A percentile compares a stretch with the other conserved stretches of the same genome.
These are phyloP conservation scores for Carnegiea gigantea DNA, from an alignment of 179 eudicot species.

Conservation along the genomic window DNA sequence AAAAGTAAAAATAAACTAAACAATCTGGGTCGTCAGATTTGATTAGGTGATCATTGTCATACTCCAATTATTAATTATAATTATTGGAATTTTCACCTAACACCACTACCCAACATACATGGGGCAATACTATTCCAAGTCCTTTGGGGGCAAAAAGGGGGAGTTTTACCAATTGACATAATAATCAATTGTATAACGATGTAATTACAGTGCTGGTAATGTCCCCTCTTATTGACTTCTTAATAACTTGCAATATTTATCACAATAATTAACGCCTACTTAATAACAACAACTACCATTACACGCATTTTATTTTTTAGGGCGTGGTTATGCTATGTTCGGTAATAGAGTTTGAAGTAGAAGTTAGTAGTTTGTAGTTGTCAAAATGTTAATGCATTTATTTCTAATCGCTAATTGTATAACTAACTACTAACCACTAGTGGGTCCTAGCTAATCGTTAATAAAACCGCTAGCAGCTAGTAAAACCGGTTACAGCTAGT, in stretches of 20 bases:
- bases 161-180: slow-evolving; percentile 2
- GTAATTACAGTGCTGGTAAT: background rate
- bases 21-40: background rate
- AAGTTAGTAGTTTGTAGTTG: too few relatives aligned
- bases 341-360: too few relatives aligned
- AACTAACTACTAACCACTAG: too few relatives aligned
- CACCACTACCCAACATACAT: background rate
- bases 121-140: background rate
- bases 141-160: background rate
- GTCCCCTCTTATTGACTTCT: slow-evolving; percentile 3
- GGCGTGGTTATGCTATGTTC: too few relatives aligned
- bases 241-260: background rate
- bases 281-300: background rate
- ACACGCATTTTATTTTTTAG: background rate
- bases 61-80: too few relatives aligned
- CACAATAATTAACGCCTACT: background rate
- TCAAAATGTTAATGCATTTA: too few relatives aligned
- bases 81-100: background rate
- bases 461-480: too few relatives aligned
- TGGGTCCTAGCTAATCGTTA: too few relatives aligned
- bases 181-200: background rate
- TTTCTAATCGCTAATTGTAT: too few relatives aligned
- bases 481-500: too few relatives aligned
- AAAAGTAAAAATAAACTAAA: too few relatives aligned
- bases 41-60: too few relatives aligned